Conservation (phyloP, 23 red algal species). For the Cyanidium caldarium region DNA sequence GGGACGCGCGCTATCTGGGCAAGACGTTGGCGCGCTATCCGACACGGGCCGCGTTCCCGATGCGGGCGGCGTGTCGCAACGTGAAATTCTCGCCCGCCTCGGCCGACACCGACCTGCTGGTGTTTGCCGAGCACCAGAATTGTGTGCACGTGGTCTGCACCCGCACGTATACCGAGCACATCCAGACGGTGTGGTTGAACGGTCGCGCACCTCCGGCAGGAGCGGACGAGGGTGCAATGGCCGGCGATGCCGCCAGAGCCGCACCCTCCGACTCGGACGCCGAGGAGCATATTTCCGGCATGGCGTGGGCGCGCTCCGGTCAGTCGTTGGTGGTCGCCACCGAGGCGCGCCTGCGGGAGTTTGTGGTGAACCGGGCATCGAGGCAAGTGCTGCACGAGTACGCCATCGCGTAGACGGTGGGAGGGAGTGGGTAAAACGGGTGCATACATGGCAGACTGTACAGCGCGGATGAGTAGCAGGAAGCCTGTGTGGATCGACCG, state of each 20-base stretch:
- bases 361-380: not conserved
- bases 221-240: too few species aligned
- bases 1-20: not conserved
- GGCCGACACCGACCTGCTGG: constrained; percentile 5
- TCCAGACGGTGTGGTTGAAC: not conserved
- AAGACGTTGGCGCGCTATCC: not conserved
- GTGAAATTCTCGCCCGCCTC: constrained; percentile 11
- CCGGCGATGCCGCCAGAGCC: too few species aligned
- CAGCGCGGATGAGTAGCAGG: too few species aligned
- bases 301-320: not conserved
- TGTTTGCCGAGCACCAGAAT: constrained; percentile 15
- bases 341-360: not conserved
- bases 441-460: too few species aligned
- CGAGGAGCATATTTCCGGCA: not conserved
- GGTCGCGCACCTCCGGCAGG: too few species aligned
- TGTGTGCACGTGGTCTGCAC: constrained; percentile 10
- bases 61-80: not conserved
- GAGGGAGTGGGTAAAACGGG: too few species aligned
- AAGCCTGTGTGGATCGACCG: too few species aligned
- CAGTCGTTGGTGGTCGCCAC: not conserved
- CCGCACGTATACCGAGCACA: not conserved
- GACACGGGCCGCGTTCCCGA: not conserved
- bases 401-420: too few species aligned
- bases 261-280: not conserved
- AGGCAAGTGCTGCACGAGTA: too few species aligned